phyloP scores from a whole-genome alignment of 2,329 filamentous ascomycete species.

The Lithohypha guttulata region DNA sequence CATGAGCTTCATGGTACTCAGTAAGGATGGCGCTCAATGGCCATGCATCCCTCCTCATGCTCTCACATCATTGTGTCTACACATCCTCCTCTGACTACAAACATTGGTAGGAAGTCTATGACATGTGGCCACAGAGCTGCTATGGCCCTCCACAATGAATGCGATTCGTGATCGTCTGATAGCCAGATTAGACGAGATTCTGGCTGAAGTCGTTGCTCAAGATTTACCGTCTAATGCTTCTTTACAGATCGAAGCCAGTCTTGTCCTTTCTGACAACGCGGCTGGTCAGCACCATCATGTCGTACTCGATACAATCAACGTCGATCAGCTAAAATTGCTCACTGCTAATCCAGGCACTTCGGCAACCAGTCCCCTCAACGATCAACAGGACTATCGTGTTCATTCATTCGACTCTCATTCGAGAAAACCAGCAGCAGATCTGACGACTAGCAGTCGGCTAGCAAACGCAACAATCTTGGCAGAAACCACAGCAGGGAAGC shows the following conservation, averaged over 20 bases:
- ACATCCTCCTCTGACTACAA: too few species aligned
- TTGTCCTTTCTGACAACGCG: constrained; percentile 1
- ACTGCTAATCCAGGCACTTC: background rate
- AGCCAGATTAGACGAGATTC: constrained; percentile 2
- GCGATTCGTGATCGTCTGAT: constrained; percentile 1
- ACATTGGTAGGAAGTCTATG: too few species aligned
- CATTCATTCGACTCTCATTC: background rate
- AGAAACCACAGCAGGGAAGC: background rate
- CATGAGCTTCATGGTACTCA: too few species aligned
- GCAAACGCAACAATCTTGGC: background rate
- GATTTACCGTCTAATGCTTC: background rate
- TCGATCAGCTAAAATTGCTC: constrained; percentile 1
- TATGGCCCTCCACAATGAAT: background rate
- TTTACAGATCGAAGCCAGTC: constrained; percentile 5
- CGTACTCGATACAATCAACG: constrained; percentile 6
- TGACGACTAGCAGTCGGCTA: background rate
- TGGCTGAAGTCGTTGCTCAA: constrained; percentile 2
- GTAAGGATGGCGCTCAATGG: too few species aligned
- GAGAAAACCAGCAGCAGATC: background rate
- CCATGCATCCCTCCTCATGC: too few species aligned
- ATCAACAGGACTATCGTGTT: background rate
- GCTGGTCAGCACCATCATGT: background rate
- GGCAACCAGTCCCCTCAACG: background rate
- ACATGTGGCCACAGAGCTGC: too few species aligned
- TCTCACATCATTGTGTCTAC: too few species aligned